Conservation (phyloP, 2,329 filamentous ascomycete species). For the Claviceps arundinis region DNA sequence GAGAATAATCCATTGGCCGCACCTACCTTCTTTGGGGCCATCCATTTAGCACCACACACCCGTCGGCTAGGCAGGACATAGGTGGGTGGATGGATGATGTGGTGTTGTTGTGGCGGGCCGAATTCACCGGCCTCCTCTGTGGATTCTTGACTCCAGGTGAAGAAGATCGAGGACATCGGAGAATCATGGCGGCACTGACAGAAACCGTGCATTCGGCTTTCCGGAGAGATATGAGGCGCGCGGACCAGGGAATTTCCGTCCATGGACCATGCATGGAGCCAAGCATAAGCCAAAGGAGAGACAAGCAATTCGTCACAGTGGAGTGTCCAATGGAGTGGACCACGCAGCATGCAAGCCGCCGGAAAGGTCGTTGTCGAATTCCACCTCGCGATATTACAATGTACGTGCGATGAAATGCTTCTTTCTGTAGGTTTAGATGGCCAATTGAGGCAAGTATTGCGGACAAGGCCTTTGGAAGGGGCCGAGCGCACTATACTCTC, state of each 20-base stretch:
- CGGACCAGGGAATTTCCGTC: neutral
- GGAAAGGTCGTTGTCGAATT: conserved; percentile 1
- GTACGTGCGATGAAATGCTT: neutral
- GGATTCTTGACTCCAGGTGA: neutral
- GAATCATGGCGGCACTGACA: neutral
- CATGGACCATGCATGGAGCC: neutral
- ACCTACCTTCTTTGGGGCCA: neutral
- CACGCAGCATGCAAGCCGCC: conserved; percentile 2
- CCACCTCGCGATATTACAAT: neutral
- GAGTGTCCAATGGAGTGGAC: conserved; percentile 3
- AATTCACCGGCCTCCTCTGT: conserved; percentile 1
- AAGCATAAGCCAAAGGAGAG: neutral
- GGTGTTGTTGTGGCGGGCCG: neutral
- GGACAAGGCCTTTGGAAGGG: neutral
- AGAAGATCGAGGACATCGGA: neutral
- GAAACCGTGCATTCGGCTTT: neutral
- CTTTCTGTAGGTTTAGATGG: neutral
- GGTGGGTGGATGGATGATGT: conserved; percentile 1
- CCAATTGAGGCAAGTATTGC: neutral
- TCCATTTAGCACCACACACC: neutral
- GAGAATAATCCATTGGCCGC: neutral
- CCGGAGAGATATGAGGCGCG: neutral
- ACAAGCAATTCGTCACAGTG: neutral
- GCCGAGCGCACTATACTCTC: neutral
- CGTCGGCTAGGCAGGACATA: neutral